A percentile compares a stretch with the other conserved stretches of the same genome.
Evolutionary conservation across 495 filamentous ascomycete species (phyloP).

Genomic region (Pyrenula massariospora): DNA sequence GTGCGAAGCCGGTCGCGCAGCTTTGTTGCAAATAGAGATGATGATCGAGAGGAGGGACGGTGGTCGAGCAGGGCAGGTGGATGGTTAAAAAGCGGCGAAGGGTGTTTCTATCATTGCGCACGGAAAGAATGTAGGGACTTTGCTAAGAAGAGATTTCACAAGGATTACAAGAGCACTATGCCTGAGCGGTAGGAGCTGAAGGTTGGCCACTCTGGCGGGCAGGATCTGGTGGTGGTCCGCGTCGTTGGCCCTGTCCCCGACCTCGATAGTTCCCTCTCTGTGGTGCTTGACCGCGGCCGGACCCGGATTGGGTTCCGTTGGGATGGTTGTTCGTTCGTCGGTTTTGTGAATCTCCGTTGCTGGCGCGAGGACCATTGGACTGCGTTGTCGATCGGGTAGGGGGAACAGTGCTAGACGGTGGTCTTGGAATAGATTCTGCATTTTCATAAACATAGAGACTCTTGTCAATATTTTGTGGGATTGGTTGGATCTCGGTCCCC

Average conservation of each 20-base stretch:
- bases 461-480: slow-evolving; percentile 91
- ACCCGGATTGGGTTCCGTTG: slow-evolving; percentile 26
- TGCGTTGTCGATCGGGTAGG: slow-evolving; percentile 12
- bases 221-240: slow-evolving; percentile 10
- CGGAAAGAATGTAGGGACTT: not conserved
- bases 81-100: too few relatives aligned
- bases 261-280: slow-evolving; percentile 31
- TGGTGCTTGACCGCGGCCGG: slow-evolving; percentile 23
- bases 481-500: slow-evolving; percentile 92
- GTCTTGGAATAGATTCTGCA: slow-evolving; percentile 85
- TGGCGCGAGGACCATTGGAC: slow-evolving; percentile 11
- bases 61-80: too few relatives aligned
- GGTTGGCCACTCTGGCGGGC: not conserved
- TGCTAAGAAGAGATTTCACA: not conserved
- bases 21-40: not conserved
- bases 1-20: too few relatives aligned
- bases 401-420: slow-evolving; percentile 38
- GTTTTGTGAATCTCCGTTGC: slow-evolving; percentile 20
- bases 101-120: too few relatives aligned
- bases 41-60: not conserved
- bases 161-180: not conserved
- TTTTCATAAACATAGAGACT: slow-evolving; percentile 96
- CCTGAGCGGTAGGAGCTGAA: not conserved
- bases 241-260: slow-evolving; percentile 26
- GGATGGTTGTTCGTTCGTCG: slow-evolving; percentile 26